Base-by-base conservation (phyloP, 768 basidiomycete genomes). In the Dendrothele bispora region DNA sequence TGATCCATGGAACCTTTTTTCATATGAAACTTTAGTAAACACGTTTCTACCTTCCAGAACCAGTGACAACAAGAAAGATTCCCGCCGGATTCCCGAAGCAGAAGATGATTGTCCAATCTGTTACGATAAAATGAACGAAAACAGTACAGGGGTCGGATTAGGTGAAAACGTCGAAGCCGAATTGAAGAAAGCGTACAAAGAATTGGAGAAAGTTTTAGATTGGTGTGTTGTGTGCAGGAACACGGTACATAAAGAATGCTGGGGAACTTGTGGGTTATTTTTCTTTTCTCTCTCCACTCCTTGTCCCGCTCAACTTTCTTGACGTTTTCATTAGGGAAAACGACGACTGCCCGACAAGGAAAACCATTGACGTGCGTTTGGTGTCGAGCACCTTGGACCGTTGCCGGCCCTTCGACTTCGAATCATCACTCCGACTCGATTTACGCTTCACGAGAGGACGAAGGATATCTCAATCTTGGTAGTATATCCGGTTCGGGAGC, bases 71-170 rank as follows among this genome's bases (percentile, higher is more conserved):
- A n/a, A n/a, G n/a, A 36, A 39, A 14, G 46, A 47, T 32, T 26
- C 46, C 12, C 37, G 46, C 17, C 46, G 27, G 22, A 29, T 47
- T 7, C 46, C 46, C 15, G 26, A 17, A 18, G 30, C 46, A 3
- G 46, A 39, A 18, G 46, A 39, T 20, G 46, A 39, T 30, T 47
- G 46, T 39, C 46, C 38, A 22, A 39, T 47, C 18, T 47, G 38
- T 25, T 47, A 47, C n/a, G 46, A 47, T 28, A 39, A 38, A 22
- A 47, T 47, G 46, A 47, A 38, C 36, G 26, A 11, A n/a, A n/a
- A n/a, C n/a, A n/a, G n/a, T n/a, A n/a, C n/a, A n/a, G n/a, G n/a
- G n/a, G n/a, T n/a, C n/a, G n/a, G n/a, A n/a, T n/a, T n/a, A n/a
- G n/a, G n/a, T n/a, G n/a, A n/a, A n/a, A n/a, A n/a, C n/a, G n/a